phyloP scores from a whole-genome alignment of 495 filamentous ascomycete genomes.

The Penicillium silybi region DNA sequence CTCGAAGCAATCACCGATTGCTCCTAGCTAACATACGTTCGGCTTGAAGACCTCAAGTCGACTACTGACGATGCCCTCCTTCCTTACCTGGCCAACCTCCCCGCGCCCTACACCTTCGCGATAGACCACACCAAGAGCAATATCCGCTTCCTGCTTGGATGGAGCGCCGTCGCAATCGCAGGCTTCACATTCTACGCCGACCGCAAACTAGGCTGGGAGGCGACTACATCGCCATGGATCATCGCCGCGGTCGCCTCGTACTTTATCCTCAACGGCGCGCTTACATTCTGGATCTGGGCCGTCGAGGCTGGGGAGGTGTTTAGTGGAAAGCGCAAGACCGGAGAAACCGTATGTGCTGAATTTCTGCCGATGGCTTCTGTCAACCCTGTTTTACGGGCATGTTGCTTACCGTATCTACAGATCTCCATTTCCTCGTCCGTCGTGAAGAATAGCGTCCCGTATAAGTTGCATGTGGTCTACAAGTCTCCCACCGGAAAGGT shows the following conservation, averaged over 20 bases:
- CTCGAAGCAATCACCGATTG: background rate
- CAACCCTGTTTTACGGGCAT: background rate
- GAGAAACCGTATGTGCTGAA: slow-evolving; percentile 45
- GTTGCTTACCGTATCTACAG: slow-evolving; percentile 29
- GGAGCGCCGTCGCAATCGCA: slow-evolving; percentile 73
- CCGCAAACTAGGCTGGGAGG: slow-evolving; percentile 84
- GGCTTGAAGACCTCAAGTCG: slow-evolving; percentile 79
- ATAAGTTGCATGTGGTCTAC: slow-evolving; percentile 64
- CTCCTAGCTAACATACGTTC: slow-evolving; percentile 1
- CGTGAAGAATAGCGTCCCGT: slow-evolving; percentile 74
- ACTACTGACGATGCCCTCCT: slow-evolving; percentile 90
- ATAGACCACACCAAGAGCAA: slow-evolving; percentile 79
- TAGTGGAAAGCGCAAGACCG: slow-evolving; percentile 57
- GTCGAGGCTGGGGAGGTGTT: slow-evolving; percentile 83
- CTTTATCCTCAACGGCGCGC: slow-evolving; percentile 69
- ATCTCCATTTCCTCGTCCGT: slow-evolving; percentile 63
- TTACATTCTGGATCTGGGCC: slow-evolving; percentile 83
- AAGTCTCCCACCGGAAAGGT: slow-evolving; percentile 45
- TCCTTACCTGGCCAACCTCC: slow-evolving; percentile 82
- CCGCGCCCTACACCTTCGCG: slow-evolving; percentile 57
- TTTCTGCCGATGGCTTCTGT: background rate
- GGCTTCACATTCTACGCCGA: slow-evolving; percentile 84
- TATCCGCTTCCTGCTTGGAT: slow-evolving; percentile 78
- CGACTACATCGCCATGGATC: slow-evolving; percentile 69
- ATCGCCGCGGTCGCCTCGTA: slow-evolving; percentile 71